Evolutionary conservation across 225 moss, liverwort and hornwort genomes (phyloP).

Genomic region (Bryum argenteum): DNA sequence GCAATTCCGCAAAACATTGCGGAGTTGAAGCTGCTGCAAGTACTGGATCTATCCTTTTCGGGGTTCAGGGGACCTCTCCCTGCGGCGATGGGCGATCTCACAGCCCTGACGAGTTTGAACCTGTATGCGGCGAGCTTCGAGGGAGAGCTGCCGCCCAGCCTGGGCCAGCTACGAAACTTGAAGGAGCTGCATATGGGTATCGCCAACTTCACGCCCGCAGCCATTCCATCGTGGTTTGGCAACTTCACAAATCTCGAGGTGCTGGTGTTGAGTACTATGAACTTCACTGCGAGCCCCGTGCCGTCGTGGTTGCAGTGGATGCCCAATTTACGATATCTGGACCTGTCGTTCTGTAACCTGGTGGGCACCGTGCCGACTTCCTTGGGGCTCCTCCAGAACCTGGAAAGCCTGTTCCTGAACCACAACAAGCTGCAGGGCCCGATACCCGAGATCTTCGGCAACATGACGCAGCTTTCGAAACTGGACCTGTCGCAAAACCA

Average conservation of each 20-base stretch:
- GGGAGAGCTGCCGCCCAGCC: slow-evolving; percentile 59
- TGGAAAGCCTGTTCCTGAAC: slow-evolving; percentile 51
- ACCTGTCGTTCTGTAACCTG: slow-evolving; percentile 57
- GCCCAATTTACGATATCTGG: slow-evolving; percentile 36
- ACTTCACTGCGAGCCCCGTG: slow-evolving; percentile 46
- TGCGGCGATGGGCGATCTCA: slow-evolving; percentile 51
- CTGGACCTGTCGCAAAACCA: slow-evolving; percentile 68
- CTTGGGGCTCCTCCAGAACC: slow-evolving; percentile 48
- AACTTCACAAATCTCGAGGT: slow-evolving; percentile 58
- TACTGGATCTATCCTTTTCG: slow-evolving; percentile 71
- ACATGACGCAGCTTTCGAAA: slow-evolving; percentile 50
- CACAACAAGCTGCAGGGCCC: slow-evolving; percentile 53
- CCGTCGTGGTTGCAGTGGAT: slow-evolving; percentile 52
- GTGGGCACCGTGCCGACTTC: slow-evolving; percentile 52
- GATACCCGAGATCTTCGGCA: slow-evolving; percentile 64
- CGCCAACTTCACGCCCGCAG: slow-evolving; percentile 50
- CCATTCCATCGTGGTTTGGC: slow-evolving; percentile 61
- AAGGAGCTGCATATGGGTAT: slow-evolving; percentile 44
- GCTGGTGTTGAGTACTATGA: slow-evolving; percentile 45
- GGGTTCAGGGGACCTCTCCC: slow-evolving; percentile 69
- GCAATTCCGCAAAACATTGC: slow-evolving; percentile 50
- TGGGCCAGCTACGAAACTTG: slow-evolving; percentile 63
- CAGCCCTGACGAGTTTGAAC: slow-evolving; percentile 51
- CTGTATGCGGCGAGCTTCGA: slow-evolving; percentile 54
- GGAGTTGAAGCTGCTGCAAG: slow-evolving; percentile 47